phyloP scores from a whole-genome alignment of 2,329 filamentous ascomycete species.

The Pseudogymnoascus sp. region DNA sequence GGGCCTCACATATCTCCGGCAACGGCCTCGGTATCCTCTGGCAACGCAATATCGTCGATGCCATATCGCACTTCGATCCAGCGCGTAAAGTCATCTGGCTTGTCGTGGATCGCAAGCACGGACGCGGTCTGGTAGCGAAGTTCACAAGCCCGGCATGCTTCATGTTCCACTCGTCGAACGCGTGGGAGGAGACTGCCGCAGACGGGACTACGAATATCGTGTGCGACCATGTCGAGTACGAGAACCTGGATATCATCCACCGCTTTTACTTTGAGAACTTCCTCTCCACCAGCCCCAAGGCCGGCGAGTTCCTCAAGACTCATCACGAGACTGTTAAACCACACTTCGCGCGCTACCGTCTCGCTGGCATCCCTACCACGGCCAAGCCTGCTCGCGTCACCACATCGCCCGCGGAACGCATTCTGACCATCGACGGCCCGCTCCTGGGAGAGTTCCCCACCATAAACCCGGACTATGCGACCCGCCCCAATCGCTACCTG shows the following conservation, averaged over 20 bases:
- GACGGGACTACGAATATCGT: conserved; percentile 46
- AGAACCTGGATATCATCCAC: conserved; percentile 57
- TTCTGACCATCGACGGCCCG: conserved; percentile 43
- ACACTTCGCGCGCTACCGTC: conserved; percentile 17
- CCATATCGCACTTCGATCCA: conserved; percentile 56
- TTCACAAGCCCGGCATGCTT: conserved; percentile 65
- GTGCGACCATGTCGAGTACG: conserved; percentile 59
- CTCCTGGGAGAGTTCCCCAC: conserved; percentile 57
- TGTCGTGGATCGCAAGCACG: conserved; percentile 59
- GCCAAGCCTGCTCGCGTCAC: background rate
- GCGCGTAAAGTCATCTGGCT: conserved; percentile 58
- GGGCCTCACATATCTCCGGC: conserved; percentile 52
- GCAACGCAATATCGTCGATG: conserved; percentile 60
- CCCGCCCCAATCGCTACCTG: conserved; percentile 48
- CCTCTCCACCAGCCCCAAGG: conserved; percentile 45
- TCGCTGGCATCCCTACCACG: conserved; percentile 18
- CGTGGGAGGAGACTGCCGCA: conserved; percentile 54
- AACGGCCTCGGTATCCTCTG: conserved; percentile 55
- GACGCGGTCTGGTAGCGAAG: conserved; percentile 57
- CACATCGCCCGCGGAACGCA: conserved; percentile 25
- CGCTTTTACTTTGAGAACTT: conserved; percentile 65
- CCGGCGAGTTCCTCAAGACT: conserved; percentile 40
- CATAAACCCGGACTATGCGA: conserved; percentile 52
- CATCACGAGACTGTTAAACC: conserved; percentile 38
- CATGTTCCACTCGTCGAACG: conserved; percentile 73